These are phyloP conservation scores for Stenogyne calaminthoides DNA, from an alignment of 305 asterid species.

Conservation along the genomic window DNA sequence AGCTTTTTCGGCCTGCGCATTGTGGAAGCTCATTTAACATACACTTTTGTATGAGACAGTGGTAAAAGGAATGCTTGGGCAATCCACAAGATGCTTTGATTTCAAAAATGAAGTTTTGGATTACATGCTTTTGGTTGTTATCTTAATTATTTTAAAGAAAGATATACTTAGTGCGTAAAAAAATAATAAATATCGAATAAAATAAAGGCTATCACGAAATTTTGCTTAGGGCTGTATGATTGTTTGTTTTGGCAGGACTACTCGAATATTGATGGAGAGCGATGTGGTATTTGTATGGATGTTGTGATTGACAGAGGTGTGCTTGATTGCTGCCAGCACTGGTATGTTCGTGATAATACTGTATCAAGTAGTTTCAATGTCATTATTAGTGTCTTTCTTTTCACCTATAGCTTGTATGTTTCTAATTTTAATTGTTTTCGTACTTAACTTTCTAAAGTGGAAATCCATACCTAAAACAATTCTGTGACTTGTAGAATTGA, in stretches of 20 bases:
- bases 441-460: neutral
- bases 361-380: no score
- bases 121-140: constrained; percentile 21
- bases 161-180: neutral
- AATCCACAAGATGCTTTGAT: constrained; percentile 17
- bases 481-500: constrained; percentile 8
- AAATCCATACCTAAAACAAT: neutral
- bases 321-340: constrained; percentile 98
- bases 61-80: neutral
- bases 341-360: constrained; percentile 48
- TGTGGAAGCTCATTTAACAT: constrained; percentile 11
- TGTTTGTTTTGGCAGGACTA: constrained; percentile 54
- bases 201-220: neutral
- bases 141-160: neutral
- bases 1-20: constrained; percentile 5
- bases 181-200: neutral
- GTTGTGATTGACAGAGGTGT: constrained; percentile 91
- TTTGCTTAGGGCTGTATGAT: constrained; percentile 16
- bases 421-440: neutral
- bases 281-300: constrained; percentile 98
- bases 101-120: constrained; percentile 2
- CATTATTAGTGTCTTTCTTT: no score
- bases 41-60: constrained; percentile 6
- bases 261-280: constrained; percentile 73
- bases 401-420: neutral